These are phyloP conservation scores for Trypanosoma caninum DNA, from an alignment of 208 protist species.

Conservation along the genomic window DNA sequence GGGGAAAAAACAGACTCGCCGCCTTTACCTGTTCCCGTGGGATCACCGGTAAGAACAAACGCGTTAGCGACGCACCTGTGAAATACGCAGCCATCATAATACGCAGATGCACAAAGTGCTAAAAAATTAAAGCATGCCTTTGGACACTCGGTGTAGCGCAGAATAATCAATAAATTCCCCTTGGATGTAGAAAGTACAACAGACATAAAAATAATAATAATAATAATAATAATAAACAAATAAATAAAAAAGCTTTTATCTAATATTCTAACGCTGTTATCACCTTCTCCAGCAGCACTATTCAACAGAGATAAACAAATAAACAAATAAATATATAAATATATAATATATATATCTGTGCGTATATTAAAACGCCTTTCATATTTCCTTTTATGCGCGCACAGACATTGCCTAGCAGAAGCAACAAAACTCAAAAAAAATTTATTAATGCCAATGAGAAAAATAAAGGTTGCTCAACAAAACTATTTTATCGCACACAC, in stretches of 20 bases:
- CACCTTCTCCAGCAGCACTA: too few species aligned
- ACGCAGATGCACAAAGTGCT: slow-evolving; percentile 88
- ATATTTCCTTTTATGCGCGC: too few species aligned
- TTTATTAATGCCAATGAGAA: too few species aligned
- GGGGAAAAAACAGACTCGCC: slow-evolving; percentile 91
- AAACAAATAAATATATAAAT: too few species aligned
- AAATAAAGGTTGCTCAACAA: too few species aligned
- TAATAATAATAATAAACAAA: background rate
- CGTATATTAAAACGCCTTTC: too few species aligned
- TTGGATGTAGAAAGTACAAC: slow-evolving; percentile 69
- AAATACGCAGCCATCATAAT: slow-evolving; percentile 94
- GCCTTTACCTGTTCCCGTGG: slow-evolving; percentile 92
- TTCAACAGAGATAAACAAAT: background rate
- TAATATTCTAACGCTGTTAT: background rate
- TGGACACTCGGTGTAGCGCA: slow-evolving; percentile 73
- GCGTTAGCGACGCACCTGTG: slow-evolving; percentile 92
- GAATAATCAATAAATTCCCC: slow-evolving; percentile 65
- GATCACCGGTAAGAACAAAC: slow-evolving; percentile 92
- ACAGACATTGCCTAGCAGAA: too few species aligned
- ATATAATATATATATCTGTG: too few species aligned
- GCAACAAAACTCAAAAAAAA: too few species aligned
- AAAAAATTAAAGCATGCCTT: slow-evolving; percentile 96
- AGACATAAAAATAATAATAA: slow-evolving; percentile 29
- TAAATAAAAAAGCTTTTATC: background rate
- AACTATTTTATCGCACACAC: too few species aligned